Evolutionary conservation across 306 rosid genomes (phyloP).

Genomic region (Fragaria iinumae): DNA sequence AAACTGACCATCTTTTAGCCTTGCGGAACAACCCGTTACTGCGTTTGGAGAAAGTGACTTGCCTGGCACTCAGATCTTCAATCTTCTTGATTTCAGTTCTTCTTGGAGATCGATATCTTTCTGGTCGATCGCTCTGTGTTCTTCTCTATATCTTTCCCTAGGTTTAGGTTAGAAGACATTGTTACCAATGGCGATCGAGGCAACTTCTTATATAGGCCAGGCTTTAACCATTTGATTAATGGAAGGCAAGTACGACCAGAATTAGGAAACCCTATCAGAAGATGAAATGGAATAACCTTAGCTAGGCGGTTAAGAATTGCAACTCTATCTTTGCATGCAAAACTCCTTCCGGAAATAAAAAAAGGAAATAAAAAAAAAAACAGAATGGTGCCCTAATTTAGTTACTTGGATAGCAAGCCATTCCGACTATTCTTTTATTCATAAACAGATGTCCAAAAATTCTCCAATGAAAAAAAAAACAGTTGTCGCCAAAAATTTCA

Average conservation of each 20-base stretch:
- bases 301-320: background rate
- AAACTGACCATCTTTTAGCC: slow-evolving; percentile 60
- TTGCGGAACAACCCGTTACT: slow-evolving; percentile 63
- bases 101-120: slow-evolving; percentile 40
- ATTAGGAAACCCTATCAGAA: slow-evolving; percentile 38
- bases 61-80: slow-evolving; percentile 65
- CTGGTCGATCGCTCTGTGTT: background rate
- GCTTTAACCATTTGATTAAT: slow-evolving; percentile 17
- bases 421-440: too few species aligned
- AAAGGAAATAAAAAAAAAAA: too few species aligned
- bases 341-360: too few species aligned
- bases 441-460: too few species aligned
- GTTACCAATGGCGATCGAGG: background rate
- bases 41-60: slow-evolving; percentile 73
- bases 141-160: slow-evolving; percentile 6
- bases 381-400: too few species aligned
- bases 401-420: too few species aligned
- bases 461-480: too few species aligned
- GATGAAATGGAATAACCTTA: background rate
- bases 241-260: slow-evolving; percentile 45
- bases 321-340: background rate
- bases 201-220: background rate
- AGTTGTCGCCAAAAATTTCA: too few species aligned
- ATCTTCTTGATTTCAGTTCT: slow-evolving; percentile 72
- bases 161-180: background rate